phyloP scores from a whole-genome alignment of 225 moss, liverwort and hornwort species.

The Pseudoscleropodium purum region DNA sequence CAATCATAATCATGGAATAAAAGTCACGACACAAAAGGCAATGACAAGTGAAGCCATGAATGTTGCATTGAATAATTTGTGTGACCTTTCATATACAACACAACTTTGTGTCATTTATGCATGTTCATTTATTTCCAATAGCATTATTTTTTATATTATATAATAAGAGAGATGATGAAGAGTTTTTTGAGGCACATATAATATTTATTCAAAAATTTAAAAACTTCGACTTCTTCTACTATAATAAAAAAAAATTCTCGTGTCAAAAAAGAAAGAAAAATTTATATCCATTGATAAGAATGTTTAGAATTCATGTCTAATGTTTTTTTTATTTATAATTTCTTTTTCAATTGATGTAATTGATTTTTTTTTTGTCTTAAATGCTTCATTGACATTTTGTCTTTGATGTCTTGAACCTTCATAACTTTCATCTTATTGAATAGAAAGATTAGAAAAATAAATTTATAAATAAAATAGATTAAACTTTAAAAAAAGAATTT shows the following conservation, averaged over 20 bases:
- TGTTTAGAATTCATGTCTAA: neutral
- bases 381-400: too few relatives aligned
- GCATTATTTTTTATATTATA: neutral
- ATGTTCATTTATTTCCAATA: neutral
- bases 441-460: neutral
- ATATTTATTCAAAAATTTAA: neutral
- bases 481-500: too few relatives aligned
- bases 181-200: neutral
- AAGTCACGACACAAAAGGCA: neutral
- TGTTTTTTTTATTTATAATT: too few relatives aligned
- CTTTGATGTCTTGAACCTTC: neutral
- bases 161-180: neutral
- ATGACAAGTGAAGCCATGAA: neutral
- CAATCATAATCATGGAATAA: neutral
- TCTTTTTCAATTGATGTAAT: neutral
- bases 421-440: neutral
- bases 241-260: neutral
- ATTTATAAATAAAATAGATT: neutral
- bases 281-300: neutral
- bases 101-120: too few relatives aligned
- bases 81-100: neutral
- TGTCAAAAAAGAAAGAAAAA: neutral
- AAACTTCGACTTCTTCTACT: neutral
- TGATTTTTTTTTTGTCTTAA: neutral
- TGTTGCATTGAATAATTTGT: neutral